Evolutionary conservation across 257 asterid genomes (phyloP).

Genomic region (Solanum chmielewskii): DNA sequence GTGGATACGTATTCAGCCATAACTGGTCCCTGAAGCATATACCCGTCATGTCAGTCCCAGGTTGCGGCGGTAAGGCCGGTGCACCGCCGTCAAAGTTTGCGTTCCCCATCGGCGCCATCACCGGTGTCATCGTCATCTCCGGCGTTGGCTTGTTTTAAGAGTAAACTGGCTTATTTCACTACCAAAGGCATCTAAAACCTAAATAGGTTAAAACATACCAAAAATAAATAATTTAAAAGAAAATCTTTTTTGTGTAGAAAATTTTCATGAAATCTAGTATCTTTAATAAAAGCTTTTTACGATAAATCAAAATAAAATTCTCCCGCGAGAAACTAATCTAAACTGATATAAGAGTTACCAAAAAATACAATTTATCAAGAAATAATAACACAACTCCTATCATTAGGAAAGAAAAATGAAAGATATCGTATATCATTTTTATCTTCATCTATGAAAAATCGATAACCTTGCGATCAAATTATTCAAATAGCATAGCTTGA

Average conservation of each 20-base stretch:
- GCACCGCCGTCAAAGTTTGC: slow-evolving; percentile 30
- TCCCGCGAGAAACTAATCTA: not conserved
- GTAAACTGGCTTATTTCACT: not conserved
- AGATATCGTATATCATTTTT: fast-evolving
- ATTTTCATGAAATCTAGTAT: not conserved
- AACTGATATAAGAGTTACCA: too few relatives aligned
- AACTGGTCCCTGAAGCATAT: slow-evolving; percentile 89
- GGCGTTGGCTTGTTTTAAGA: not conserved
- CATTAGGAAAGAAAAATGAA: too few relatives aligned
- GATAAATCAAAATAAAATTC: too few relatives aligned
- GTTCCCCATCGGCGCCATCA: slow-evolving; percentile 20
- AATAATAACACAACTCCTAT: not conserved
- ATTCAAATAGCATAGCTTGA: not conserved
- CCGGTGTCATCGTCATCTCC: slow-evolving; percentile 76
- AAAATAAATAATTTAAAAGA: not conserved
- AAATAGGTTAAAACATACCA: too few relatives aligned
- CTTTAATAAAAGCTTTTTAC: not conserved
- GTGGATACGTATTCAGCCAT: slow-evolving; percentile 85
- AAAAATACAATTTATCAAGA: too few relatives aligned
- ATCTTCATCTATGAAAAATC: not conserved
- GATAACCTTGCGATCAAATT: not conserved
- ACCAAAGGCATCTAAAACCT: not conserved
- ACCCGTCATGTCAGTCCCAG: slow-evolving; percentile 90
- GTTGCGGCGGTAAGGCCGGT: slow-evolving; percentile 34
- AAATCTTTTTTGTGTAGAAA: too few relatives aligned